Percentiles rank a stretch among this genome's conserved stretches.
Evolutionary conservation across 2,329 filamentous ascomycete genomes (phyloP).

Genomic region (Aureobasidium pullulans): DNA sequence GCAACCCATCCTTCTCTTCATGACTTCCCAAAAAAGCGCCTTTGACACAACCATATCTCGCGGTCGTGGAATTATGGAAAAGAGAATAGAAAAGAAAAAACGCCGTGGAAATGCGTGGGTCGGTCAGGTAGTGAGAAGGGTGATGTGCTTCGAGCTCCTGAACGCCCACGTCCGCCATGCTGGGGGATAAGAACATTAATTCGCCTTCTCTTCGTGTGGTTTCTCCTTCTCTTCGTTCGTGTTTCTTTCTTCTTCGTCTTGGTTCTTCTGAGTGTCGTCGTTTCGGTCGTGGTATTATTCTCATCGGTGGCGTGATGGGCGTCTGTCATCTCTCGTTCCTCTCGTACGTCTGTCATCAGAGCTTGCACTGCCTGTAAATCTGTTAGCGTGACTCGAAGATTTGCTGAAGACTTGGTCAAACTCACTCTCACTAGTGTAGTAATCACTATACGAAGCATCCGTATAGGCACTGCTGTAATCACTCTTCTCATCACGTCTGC

Average conservation of each 20-base stretch:
- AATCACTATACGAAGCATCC: slow-evolving; percentile 35
- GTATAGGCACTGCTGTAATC: slow-evolving; percentile 30
- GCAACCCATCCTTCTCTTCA: no score
- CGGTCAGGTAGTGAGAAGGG: no score
- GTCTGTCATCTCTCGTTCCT: slow-evolving; percentile 29
- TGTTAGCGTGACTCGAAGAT: slow-evolving; percentile 7
- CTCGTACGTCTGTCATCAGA: slow-evolving; percentile 38
- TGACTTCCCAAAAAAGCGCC: no score
- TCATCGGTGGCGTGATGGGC: slow-evolving; percentile 12
- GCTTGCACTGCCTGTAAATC: slow-evolving; percentile 35
- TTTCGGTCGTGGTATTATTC: slow-evolving; percentile 10
- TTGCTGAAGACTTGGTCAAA: slow-evolving; percentile 15
- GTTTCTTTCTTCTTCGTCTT: background rate
- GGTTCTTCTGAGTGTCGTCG: background rate
- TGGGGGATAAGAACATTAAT: background rate
- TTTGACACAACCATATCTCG: no score
- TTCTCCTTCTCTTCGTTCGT: background rate
- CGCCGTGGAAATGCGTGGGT: no score
- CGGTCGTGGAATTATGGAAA: no score
- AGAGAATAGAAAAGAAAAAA: no score
- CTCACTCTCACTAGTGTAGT: slow-evolving; percentile 43
- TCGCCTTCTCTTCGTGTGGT: background rate
- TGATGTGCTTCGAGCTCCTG: no score
- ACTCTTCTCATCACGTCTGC: slow-evolving; percentile 36
- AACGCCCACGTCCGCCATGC: no score